phyloP scores from a whole-genome alignment of 768 basidiomycete genomes.

The Trametes maxima region DNA sequence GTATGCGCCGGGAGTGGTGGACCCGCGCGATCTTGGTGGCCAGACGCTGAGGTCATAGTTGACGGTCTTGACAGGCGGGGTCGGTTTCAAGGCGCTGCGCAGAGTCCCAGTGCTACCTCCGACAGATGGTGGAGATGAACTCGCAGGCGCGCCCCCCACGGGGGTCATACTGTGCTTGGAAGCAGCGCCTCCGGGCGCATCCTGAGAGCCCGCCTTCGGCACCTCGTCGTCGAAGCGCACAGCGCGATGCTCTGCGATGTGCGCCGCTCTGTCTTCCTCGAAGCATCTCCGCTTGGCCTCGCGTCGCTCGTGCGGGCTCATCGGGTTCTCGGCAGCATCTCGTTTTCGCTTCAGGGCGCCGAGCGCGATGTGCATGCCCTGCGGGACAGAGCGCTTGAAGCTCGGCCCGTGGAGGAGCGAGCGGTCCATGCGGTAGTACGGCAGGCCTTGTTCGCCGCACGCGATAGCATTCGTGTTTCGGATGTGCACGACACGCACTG shows the following conservation, averaged over 20 bases:
- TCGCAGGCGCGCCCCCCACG: neutral
- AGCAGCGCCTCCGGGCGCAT: slow-evolving; percentile 1
- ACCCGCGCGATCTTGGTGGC: neutral
- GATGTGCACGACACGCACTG: slow-evolving; percentile 19
- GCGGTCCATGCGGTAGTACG: slow-evolving; percentile 14
- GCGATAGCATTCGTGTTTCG: slow-evolving; percentile 19
- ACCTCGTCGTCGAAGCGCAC: slow-evolving; percentile 10
- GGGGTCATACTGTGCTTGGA: neutral
- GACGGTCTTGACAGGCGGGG: slow-evolving; percentile 12
- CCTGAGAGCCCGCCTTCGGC: neutral
- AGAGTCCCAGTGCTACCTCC: neutral
- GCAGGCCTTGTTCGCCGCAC: slow-evolving; percentile 13
- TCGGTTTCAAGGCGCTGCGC: slow-evolving; percentile 19
- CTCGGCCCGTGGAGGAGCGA: neutral
- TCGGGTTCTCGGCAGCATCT: neutral
- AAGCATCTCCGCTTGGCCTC: slow-evolving; percentile 4
- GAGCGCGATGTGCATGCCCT: slow-evolving; percentile 2
- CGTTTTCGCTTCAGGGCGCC: slow-evolving; percentile 19
- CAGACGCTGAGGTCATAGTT: slow-evolving; percentile 10
- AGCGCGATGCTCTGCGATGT: slow-evolving; percentile 3
- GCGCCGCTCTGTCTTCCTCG: slow-evolving; percentile 15
- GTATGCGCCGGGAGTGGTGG: no score
- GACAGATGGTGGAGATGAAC: neutral
- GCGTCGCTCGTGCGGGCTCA: neutral
- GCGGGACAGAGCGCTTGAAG: slow-evolving; percentile 9